Evolutionary conservation across 345 rosid species (phyloP).

Genomic region (Bruguiera gymnorhiza): DNA sequence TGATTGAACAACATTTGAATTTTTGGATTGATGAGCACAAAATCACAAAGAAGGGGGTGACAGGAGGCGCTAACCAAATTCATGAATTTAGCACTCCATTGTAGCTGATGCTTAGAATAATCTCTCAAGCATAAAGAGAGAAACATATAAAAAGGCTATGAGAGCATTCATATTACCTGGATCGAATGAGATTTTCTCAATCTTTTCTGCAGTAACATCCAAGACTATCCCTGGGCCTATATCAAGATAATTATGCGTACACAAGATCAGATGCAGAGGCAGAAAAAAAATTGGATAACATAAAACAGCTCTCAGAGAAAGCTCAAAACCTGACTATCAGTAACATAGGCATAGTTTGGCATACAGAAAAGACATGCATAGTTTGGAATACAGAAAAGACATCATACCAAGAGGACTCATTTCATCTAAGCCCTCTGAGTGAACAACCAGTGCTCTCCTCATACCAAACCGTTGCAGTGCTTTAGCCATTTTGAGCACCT

Average conservation of each 20-base stretch:
- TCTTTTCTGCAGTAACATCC: conserved; percentile 64
- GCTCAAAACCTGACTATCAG: no score
- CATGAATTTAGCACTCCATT: no score
- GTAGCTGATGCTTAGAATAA: no score
- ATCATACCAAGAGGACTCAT: conserved; percentile 86
- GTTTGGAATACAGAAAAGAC: neutral
- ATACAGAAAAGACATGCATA: neutral
- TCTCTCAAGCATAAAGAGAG: neutral
- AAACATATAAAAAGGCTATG: neutral
- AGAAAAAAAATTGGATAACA: neutral
- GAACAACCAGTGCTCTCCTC: conserved; percentile 93
- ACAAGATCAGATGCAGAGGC: conserved; percentile 4
- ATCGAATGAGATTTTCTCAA: conserved; percentile 75
- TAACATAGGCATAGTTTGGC: neutral
- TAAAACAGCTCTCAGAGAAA: no score
- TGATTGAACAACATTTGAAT: neutral
- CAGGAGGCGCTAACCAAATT: neutral
- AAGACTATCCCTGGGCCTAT: conserved; percentile 72
- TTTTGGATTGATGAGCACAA: neutral
- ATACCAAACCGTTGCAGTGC: conserved; percentile 86
- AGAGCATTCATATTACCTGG: conserved; percentile 50
- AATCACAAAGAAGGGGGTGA: neutral
- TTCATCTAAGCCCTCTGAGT: conserved; percentile 94
- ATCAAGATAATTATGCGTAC: conserved; percentile 9
- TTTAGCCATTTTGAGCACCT: conserved; percentile 91